phyloP scores from a whole-genome alignment of 176 grass and related monocot species.

The Guadua angustifolia region DNA sequence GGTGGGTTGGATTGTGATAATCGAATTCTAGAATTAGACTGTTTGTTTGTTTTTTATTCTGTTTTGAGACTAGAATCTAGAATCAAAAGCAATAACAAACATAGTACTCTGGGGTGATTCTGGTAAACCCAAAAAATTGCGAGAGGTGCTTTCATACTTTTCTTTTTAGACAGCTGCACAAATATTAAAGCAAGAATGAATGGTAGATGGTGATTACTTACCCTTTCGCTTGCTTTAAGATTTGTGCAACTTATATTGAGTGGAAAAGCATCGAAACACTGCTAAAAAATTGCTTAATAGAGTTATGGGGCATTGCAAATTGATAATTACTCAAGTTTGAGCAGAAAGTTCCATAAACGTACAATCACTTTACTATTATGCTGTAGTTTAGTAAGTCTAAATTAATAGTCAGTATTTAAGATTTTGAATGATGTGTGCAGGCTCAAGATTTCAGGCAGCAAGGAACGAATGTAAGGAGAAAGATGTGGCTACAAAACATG shows the following conservation, averaged over 20 bases:
- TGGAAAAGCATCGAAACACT: too few relatives aligned
- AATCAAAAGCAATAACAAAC: too few relatives aligned
- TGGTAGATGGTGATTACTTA: too few relatives aligned
- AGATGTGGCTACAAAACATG: conserved; percentile 99
- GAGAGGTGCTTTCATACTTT: too few relatives aligned
- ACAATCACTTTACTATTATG: not conserved
- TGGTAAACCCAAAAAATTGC: not conserved
- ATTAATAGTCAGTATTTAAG: not conserved
- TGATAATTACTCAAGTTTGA: not conserved
- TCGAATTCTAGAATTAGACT: too few relatives aligned
- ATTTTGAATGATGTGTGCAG: conserved; percentile 34
- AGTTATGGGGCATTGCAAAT: not conserved
- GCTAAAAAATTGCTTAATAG: not conserved
- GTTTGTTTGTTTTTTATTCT: too few relatives aligned
- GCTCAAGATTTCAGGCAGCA: conserved; percentile 90
- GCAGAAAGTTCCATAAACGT: not conserved
- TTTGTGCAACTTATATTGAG: too few relatives aligned
- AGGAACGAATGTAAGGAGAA: conserved; percentile 75
- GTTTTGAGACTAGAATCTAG: too few relatives aligned
- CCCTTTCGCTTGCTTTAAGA: too few relatives aligned
- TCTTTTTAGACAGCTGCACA: too few relatives aligned
- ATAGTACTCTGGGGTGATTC: not conserved
- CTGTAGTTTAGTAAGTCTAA: not conserved
- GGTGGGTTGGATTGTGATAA: too few relatives aligned
- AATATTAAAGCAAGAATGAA: too few relatives aligned